Evolutionary conservation across 2,329 filamentous ascomycete genomes (phyloP), one percentile per base, ranked within the genome.

Genomic region (Ophiostoma sp.): DNA sequence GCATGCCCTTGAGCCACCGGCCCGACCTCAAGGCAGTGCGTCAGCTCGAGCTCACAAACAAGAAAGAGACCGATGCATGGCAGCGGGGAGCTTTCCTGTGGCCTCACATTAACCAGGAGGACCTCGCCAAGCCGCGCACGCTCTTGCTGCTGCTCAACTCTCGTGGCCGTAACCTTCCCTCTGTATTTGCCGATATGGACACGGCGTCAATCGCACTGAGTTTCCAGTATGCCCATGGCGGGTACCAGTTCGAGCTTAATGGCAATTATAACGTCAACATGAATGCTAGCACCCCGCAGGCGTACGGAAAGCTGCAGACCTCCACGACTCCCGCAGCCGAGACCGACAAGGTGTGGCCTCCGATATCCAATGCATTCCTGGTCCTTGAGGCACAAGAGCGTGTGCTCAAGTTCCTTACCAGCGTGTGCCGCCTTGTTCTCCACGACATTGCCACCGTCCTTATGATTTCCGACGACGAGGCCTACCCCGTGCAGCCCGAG

Each of bases 51-150:
- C 7, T 13, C 3, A 31, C 15, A 1, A 13, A 17, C 1, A 52
- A 35, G 11, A 44, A 31, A 15, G 13, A 64, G 60, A 6, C n/a
- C 17, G 17, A 10, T 23, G 10, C 86, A 78, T 71, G 75, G 57
- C 66, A 31, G 33, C 71, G 71, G 15, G 44, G 31, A 0, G 48
- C 62, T 1, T 57, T 67, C 33, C 27, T 85, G 60, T 87, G 81
- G 80, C 86, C 86, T 0, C 79, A 83, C 65, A 82, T 89, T 75
- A 89, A 89, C 73, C 78, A 84, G 57, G 84, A 89, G 69, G 86
- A 89, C 73, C 77, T 89, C 0, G 68, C 74, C 0, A 78, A 81
- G 31, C 75, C 80, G 0, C 83, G 81, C 67, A 71, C 77, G 0
- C 74, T 89, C 10, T 78, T 80, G 0, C 75, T 89, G 7, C 77